Conservation (phyloP, 176 grass and related monocot genomes). For the Melocanna baccifera region DNA sequence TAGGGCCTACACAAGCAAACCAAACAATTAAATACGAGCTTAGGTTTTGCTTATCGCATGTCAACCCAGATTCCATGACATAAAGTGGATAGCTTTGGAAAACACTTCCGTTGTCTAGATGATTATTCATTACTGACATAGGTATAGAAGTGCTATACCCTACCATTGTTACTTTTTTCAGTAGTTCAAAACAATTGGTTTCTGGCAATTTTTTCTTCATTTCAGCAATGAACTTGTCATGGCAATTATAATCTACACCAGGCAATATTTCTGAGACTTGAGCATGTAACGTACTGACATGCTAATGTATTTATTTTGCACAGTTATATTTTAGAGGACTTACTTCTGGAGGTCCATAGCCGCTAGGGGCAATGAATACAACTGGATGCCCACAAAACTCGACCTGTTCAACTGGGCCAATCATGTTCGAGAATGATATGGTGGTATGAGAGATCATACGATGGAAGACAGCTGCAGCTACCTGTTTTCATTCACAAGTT, state of each 20-base stretch:
- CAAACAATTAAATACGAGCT: constrained; percentile 1
- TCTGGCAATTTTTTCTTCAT: background rate
- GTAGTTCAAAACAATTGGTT: background rate
- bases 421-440: constrained; percentile 79
- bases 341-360: constrained; percentile 75
- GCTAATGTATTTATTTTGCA: background rate
- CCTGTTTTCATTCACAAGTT: constrained; percentile 42
- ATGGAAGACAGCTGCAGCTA: constrained; percentile 40
- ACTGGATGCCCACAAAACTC: constrained; percentile 71
- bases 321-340: constrained; percentile 19
- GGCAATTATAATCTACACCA: background rate
- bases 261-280: background rate
- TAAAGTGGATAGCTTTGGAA: background rate
- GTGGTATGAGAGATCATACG: constrained; percentile 70
- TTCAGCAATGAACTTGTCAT: background rate
- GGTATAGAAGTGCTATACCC: background rate
- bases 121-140: background rate
- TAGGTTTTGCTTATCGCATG: background rate
- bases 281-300: background rate
- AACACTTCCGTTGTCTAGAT: background rate
- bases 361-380: constrained; percentile 80
- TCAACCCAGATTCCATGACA: background rate
- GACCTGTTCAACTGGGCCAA: constrained; percentile 66
- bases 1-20: constrained; percentile 62
- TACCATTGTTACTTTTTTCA: background rate